phyloP scores from a whole-genome alignment of 116 monocot genomes.

The Cymodocea nodosa region DNA sequence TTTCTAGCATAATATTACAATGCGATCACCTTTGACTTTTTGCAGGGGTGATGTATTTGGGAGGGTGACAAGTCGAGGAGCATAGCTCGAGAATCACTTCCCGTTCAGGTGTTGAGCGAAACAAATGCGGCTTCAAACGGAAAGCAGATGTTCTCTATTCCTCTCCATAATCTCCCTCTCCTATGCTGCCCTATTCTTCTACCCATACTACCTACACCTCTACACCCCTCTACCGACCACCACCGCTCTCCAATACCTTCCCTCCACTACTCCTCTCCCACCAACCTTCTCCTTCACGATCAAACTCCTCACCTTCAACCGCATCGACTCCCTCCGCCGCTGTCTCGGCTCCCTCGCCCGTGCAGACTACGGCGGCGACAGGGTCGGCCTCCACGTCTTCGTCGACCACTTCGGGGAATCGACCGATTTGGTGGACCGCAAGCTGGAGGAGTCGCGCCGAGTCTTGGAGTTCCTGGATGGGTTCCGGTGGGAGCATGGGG shows the following conservation, averaged over 20 bases:
- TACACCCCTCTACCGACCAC: background rate
- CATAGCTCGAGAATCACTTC: too few species aligned
- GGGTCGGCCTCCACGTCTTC: too few species aligned
- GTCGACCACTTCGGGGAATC: constrained; percentile 17
- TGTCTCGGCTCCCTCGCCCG: constrained; percentile 74
- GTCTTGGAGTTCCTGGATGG: constrained; percentile 52
- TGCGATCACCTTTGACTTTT: too few species aligned
- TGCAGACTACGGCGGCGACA: constrained; percentile 63
- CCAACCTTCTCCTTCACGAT: constrained; percentile 45
- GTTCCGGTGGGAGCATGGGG: constrained; percentile 63
- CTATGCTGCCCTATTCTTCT: constrained; percentile 13
- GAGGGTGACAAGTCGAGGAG: too few species aligned
- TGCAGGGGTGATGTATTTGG: too few species aligned
- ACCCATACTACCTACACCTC: background rate
- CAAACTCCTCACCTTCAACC: constrained; percentile 58
- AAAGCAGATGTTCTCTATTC: constrained; percentile 14
- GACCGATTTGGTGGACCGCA: constrained; percentile 18
- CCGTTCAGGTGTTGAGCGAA: too few species aligned
- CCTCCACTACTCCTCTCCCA: background rate
- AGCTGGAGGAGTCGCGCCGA: constrained; percentile 33
- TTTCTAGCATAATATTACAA: too few species aligned
- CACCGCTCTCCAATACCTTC: background rate
- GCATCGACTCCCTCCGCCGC: constrained; percentile 53
- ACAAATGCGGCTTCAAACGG: too few species aligned
- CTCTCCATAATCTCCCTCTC: constrained; percentile 18